Percentiles rank a stretch among this genome's conserved stretches.
phyloP scores from a whole-genome alignment of 768 basidiomycete genomes.

The Suillus plorans region DNA sequence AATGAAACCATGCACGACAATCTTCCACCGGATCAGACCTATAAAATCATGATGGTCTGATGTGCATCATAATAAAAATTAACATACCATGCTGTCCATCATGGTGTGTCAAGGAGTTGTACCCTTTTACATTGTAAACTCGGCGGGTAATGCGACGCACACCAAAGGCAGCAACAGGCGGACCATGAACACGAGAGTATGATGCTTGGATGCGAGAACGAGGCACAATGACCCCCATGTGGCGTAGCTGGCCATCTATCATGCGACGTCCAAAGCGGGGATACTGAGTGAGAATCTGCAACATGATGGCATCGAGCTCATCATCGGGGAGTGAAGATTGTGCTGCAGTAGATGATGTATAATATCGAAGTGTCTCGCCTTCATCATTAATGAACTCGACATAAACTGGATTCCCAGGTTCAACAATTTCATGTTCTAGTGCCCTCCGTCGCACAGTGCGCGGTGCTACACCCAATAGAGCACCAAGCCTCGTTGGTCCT shows the following conservation, averaged over 20 bases:
- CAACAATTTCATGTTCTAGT: background rate
- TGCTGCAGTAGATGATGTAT: background rate
- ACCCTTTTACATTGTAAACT: conserved; percentile 34
- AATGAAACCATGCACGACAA: conserved; percentile 42
- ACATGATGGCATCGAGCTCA: background rate
- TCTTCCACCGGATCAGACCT: conserved; percentile 22
- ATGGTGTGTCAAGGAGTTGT: conserved; percentile 39
- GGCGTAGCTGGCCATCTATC: background rate
- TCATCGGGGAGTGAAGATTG: background rate
- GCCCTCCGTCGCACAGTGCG: background rate
- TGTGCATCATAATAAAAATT: conserved; percentile 30
- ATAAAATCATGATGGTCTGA: conserved; percentile 17
- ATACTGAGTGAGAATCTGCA: background rate
- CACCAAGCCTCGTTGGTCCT: background rate
- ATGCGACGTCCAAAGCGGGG: background rate
- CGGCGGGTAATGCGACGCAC: conserved; percentile 21
- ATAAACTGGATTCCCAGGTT: background rate
- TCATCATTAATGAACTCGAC: background rate
- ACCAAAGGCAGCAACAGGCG: conserved; percentile 18
- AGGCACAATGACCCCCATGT: background rate
- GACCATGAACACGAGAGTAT: background rate
- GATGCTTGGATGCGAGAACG: background rate
- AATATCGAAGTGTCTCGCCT: background rate
- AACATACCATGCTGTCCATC: conserved; percentile 36
- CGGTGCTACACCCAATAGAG: background rate